A percentile compares a stretch with the other conserved stretches of the same genome.
Evolutionary conservation across 352 stramenopile genomes (phyloP).

Genomic region (Phytopythium litorale): DNA sequence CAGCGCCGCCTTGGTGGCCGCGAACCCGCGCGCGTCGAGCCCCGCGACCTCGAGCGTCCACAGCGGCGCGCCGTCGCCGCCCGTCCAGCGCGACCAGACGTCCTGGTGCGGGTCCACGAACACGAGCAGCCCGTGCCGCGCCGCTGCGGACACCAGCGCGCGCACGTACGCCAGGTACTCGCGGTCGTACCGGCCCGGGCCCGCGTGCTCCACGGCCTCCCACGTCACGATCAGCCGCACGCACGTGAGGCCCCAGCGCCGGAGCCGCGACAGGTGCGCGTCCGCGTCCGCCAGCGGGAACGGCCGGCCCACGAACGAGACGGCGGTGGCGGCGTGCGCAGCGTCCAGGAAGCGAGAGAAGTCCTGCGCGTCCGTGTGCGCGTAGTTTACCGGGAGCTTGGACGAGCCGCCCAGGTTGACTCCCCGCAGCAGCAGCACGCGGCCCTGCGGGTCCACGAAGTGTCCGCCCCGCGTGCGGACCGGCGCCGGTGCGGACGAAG

Average conservation of each 20-base stretch:
- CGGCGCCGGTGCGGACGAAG: background rate
- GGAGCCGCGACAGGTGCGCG: constrained; percentile 72
- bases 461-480: constrained; percentile 15
- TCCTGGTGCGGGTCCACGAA: constrained; percentile 93
- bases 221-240: constrained; percentile 86
- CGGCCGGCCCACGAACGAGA: constrained; percentile 69
- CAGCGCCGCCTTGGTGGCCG: constrained; percentile 65
- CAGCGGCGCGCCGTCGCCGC: constrained; percentile 84
- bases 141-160: constrained; percentile 51
- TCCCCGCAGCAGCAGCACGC: constrained; percentile 44
- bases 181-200: constrained; percentile 76
- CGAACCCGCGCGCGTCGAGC: constrained; percentile 73
- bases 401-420: constrained; percentile 69
- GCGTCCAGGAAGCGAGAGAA: constrained; percentile 40
- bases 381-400: constrained; percentile 45
- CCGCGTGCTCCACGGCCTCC: constrained; percentile 88
- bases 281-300: constrained; percentile 84
- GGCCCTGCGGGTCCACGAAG: constrained; percentile 47
- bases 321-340: constrained; percentile 10
- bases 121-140: constrained; percentile 66
- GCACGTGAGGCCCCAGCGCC: constrained; percentile 80
- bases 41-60: constrained; percentile 86
- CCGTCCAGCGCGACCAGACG: constrained; percentile 89
- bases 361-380: constrained; percentile 23
- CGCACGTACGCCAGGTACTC: constrained; percentile 84